Conservation (phyloP, 140 eudicot genomes). For the Oenanthe javanica region DNA sequence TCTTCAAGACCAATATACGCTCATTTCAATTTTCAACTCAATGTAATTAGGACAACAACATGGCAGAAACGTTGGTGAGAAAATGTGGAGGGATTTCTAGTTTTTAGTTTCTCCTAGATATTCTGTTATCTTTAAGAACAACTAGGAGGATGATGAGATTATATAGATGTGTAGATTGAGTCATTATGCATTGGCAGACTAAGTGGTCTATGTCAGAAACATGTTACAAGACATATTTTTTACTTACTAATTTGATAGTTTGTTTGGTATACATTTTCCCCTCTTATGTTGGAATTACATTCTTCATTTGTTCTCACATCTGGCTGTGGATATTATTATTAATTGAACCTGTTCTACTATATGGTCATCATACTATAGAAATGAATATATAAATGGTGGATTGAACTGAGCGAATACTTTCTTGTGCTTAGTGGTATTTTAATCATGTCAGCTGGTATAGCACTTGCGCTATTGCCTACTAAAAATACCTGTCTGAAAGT, state of each 20-base stretch:
- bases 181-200: background rate
- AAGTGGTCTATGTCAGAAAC: background rate
- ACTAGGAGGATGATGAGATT: background rate
- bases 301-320: background rate
- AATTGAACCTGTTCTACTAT: background rate
- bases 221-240: background rate
- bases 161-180: background rate
- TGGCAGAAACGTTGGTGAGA: background rate
- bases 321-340: background rate
- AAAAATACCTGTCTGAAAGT: background rate
- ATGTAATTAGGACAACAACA: background rate
- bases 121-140: background rate
- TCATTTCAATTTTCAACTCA: background rate
- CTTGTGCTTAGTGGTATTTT: background rate
- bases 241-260: too few species aligned
- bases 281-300: too few species aligned
- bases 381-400: background rate
- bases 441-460: background rate
- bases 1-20: background rate
- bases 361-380: background rate
- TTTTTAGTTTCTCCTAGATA: background rate
- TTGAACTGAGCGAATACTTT: background rate
- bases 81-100: background rate
- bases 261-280: too few species aligned
- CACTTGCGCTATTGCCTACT: background rate